Evolutionary conservation across 169 alveolate species (phyloP).

Genomic region (Besnoitia besnoiti): DNA sequence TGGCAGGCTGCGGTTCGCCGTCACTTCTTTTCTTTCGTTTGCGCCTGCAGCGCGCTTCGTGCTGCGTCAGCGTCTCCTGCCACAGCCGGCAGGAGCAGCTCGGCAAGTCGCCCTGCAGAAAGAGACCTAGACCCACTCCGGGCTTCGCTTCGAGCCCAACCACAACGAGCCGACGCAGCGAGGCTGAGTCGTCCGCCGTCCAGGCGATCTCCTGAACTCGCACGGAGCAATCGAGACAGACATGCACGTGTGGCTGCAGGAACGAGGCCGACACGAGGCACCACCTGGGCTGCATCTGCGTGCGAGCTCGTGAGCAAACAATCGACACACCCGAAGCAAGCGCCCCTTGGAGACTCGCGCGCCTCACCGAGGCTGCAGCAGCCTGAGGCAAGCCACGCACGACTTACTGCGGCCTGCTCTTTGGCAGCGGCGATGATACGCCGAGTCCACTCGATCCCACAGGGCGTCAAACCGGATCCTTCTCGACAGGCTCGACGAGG

Average conservation of each 20-base stretch:
- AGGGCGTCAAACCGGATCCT: neutral
- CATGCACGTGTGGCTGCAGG: too few relatives aligned
- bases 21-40: neutral
- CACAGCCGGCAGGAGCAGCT: constrained; percentile 41
- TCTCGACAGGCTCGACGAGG: constrained; percentile 24
- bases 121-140: constrained; percentile 36
- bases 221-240: too few relatives aligned
- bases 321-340: too few relatives aligned
- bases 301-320: too few relatives aligned
- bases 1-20: neutral
- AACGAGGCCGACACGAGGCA: too few relatives aligned
- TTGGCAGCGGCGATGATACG: constrained; percentile 9
- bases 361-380: too few relatives aligned
- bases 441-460: constrained; percentile 31
- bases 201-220: neutral
- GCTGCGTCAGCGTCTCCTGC: neutral
- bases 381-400: too few relatives aligned
- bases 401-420: constrained; percentile 5
- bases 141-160: neutral
- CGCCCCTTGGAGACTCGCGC: too few relatives aligned
- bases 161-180: neutral
- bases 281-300: too few relatives aligned
- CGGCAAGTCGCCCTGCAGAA: neutral
- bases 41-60: neutral
- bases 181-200: neutral